Conservation (phyloP, 1,139 yeast genomes). For the Geotrichum citri-aurantii region DNA sequence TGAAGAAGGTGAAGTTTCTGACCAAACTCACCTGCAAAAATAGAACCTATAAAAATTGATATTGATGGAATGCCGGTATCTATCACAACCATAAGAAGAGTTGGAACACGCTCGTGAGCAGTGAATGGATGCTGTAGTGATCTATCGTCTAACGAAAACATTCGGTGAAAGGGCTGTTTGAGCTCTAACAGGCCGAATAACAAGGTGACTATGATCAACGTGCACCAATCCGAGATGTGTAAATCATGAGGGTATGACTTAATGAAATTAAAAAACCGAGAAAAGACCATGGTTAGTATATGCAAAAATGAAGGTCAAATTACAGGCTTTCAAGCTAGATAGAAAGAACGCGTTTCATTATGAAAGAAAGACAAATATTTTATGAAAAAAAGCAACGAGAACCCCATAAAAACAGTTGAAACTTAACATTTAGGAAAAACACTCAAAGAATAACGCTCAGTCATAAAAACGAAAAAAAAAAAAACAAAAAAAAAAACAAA, state of each 20-base stretch:
- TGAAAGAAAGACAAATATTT: background rate
- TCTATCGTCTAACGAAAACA: conserved; percentile 32
- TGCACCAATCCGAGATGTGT: conserved; percentile 7
- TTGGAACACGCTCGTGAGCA: conserved; percentile 45
- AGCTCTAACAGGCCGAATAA: conserved; percentile 21
- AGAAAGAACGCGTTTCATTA: background rate
- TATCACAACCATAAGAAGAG: conserved; percentile 26
- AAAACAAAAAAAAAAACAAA: too few species aligned
- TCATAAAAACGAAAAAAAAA: too few species aligned
- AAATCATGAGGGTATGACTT: background rate
- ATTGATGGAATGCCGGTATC: conserved; percentile 28
- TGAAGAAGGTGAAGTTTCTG: conserved; percentile 32
- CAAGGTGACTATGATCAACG: background rate
- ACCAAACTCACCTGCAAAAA: conserved; percentile 25
- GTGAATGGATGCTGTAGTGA: conserved; percentile 51
- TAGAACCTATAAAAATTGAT: conserved; percentile 29
- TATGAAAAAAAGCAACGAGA: too few species aligned
- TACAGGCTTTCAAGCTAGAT: background rate
- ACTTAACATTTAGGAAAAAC: too few species aligned
- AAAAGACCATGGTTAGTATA: background rate
- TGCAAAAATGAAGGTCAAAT: background rate
- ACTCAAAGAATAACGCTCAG: too few species aligned
- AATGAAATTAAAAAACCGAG: background rate
- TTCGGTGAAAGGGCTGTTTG: conserved; percentile 30
- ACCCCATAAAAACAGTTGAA: too few species aligned